Conservation (phyloP, 345 rosid genomes). For the Eucalyptus sp. region DNA sequence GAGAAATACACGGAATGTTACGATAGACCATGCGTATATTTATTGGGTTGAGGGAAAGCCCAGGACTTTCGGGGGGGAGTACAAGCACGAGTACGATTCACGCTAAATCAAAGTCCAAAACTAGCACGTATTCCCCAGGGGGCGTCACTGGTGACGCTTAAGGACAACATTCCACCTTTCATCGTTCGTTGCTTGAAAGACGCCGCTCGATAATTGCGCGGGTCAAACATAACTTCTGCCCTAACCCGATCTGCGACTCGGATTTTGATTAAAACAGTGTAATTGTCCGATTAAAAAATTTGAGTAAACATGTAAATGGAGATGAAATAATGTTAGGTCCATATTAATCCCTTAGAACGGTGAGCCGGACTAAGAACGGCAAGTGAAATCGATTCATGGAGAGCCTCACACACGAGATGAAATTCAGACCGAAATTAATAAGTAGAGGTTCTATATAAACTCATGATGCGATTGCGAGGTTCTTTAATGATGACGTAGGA, state of each 20-base stretch:
- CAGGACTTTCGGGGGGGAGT: not conserved
- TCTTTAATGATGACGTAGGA: too few relatives aligned
- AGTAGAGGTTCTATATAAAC: too few relatives aligned
- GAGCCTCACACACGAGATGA: not conserved
- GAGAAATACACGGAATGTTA: too few relatives aligned
- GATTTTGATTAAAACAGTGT: not conserved
- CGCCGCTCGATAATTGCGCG: not conserved
- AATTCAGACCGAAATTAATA: not conserved
- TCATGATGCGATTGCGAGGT: too few relatives aligned
- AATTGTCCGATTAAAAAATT: not conserved
- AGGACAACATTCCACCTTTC: not conserved
- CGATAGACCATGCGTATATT: not conserved
- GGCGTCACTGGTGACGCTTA: not conserved
- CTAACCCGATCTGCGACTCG: not conserved
- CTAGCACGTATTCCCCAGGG: not conserved
- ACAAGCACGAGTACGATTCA: not conserved
- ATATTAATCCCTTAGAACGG: not conserved
- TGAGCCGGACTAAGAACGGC: fast-evolving
- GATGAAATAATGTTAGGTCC: not conserved
- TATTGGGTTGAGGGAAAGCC: not conserved
- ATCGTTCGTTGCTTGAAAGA: not conserved
- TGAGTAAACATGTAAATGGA: not conserved
- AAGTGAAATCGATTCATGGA: not conserved
- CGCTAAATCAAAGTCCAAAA: not conserved
- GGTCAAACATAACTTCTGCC: not conserved